Conservation (phyloP, 2,329 filamentous ascomycete species). For the Chaetomiaceae sp. region DNA sequence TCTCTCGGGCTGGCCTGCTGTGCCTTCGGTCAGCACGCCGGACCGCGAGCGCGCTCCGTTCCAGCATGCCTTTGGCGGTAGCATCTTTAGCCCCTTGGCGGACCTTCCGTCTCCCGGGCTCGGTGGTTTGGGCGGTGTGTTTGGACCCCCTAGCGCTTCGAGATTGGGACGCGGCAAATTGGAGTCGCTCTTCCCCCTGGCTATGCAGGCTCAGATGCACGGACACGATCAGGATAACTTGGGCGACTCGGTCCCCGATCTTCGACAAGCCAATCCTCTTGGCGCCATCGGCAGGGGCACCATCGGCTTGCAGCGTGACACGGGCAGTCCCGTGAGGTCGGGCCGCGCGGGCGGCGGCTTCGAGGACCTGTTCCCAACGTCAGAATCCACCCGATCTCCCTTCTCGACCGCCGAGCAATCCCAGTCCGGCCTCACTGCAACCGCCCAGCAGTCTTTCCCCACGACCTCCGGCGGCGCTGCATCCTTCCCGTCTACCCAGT, state of each 20-base stretch:
- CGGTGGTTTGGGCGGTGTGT: constrained; percentile 62
- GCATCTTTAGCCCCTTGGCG: constrained; percentile 70
- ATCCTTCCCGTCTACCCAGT: constrained; percentile 33
- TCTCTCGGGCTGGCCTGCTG: constrained; percentile 57
- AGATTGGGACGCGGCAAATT: constrained; percentile 75
- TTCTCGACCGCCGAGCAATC: constrained; percentile 37
- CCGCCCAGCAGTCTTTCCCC: constrained; percentile 32
- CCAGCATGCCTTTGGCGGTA: constrained; percentile 65
- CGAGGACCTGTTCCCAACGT: constrained; percentile 48
- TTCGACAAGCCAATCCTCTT: constrained; percentile 57
- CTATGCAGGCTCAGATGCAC: constrained; percentile 91
- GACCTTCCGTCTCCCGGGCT: constrained; percentile 74
- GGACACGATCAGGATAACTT: constrained; percentile 59
- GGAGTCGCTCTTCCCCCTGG: constrained; percentile 77
- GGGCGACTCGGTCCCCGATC: constrained; percentile 53
- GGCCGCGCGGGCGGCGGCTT: constrained; percentile 53
- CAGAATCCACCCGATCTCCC: constrained; percentile 32
- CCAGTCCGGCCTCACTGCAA: constrained; percentile 33
- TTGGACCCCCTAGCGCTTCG: constrained; percentile 58
- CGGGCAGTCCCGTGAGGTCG: constrained; percentile 54
- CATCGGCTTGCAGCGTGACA: constrained; percentile 53
- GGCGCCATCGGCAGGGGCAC: constrained; percentile 62
- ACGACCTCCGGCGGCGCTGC: constrained; percentile 28
- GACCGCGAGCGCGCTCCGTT: constrained; percentile 58
- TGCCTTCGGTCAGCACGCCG: constrained; percentile 58